Evolutionary conservation across 495 filamentous ascomycete genomes (phyloP).

Genomic region (Daldinia concentrica): DNA sequence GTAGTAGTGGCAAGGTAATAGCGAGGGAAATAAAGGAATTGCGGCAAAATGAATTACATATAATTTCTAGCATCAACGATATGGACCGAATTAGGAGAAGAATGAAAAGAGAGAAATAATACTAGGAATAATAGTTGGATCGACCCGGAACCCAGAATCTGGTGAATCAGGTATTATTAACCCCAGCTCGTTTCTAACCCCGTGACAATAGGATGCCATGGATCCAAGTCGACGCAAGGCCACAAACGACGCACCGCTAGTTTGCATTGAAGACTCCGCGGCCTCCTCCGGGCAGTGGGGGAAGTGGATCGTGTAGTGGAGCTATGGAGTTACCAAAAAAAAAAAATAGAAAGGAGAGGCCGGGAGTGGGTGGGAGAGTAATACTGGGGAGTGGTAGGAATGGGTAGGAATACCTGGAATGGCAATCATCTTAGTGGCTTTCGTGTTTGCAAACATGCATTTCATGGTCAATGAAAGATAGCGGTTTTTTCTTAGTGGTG

Average conservation of each 20-base stretch:
- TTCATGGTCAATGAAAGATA: constrained; percentile 2
- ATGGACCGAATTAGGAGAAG: constrained; percentile 18
- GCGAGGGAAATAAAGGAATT: not conserved
- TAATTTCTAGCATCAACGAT: constrained; percentile 10
- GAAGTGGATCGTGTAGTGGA: constrained; percentile 37
- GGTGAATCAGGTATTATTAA: constrained; percentile 1
- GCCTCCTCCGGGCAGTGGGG: constrained; percentile 42
- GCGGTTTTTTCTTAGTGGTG: not conserved
- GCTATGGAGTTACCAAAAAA: constrained; percentile 29
- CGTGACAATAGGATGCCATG: constrained; percentile 36
- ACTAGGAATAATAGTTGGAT: constrained; percentile 8
- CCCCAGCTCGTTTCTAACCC: constrained; percentile 25
- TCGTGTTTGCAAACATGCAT: constrained; percentile 22
- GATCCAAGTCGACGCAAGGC: constrained; percentile 14
- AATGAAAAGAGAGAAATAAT: constrained; percentile 1
- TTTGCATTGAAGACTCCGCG: constrained; percentile 41
- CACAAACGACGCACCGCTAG: constrained; percentile 39
- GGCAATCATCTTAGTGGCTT: not conserved
- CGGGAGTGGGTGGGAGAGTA: not conserved
- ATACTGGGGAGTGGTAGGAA: not conserved
- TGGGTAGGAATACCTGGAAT: not conserved
- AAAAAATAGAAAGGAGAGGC: constrained; percentile 10
- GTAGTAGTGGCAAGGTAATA: not conserved
- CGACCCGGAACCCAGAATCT: not conserved
- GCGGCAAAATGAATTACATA: constrained; percentile 7